A percentile compares a stretch with the other conserved stretches of the same genome.
phyloP scores from a whole-genome alignment of 2,329 filamentous ascomycete species.

The Colletotrichum sp. region DNA sequence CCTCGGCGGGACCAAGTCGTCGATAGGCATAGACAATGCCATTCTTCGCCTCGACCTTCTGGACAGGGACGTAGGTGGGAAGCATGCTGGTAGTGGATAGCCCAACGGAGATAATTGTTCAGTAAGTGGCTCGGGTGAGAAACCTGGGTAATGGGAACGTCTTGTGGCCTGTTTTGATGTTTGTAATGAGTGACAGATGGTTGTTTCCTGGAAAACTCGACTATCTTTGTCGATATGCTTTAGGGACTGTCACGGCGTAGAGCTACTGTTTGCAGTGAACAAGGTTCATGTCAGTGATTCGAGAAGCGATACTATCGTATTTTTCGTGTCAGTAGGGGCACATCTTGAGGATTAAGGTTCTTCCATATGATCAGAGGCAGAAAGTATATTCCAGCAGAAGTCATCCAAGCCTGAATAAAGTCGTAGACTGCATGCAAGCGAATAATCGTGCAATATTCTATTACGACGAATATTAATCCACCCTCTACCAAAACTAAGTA shows the following conservation, averaged over 20 bases:
- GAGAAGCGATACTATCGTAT: neutral
- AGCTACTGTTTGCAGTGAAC: neutral
- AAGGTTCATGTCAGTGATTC: neutral
- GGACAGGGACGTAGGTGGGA: conserved; percentile 1
- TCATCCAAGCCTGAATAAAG: neutral
- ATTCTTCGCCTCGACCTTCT: neutral
- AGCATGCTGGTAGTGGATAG: neutral
- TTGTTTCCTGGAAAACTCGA: neutral
- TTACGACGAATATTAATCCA: neutral
- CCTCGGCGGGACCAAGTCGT: neutral
- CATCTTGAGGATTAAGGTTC: neutral
- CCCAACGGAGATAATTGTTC: neutral
- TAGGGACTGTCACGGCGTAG: neutral
- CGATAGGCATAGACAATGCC: conserved; percentile 9
- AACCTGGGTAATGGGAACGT: neutral
- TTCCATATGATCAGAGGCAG: neutral
- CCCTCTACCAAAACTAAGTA: neutral
- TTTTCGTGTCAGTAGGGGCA: neutral
- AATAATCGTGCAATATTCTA: neutral
- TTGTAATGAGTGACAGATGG: neutral
- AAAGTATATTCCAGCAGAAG: neutral
- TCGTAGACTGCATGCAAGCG: neutral
- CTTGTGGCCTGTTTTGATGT: neutral
- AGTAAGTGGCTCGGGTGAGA: neutral
- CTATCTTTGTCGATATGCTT: neutral